Base-by-base conservation (phyloP, 805 yeast genomes). In the Lipomyces kockii region DNA sequence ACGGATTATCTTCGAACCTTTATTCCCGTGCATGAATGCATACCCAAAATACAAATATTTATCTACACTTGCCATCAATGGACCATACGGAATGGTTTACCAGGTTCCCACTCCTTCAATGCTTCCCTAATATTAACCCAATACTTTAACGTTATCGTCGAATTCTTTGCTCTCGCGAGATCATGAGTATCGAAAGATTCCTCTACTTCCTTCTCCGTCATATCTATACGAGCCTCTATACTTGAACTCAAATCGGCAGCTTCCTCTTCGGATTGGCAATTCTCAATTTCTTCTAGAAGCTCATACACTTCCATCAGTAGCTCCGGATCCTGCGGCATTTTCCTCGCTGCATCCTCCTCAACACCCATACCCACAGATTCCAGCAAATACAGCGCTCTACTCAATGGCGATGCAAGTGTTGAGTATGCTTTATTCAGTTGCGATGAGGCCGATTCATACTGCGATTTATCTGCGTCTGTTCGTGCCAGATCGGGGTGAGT, bases 41-140 rank as follows among this genome's bases (percentile, higher is more conserved):
- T n/a, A n/a, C 20, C 17, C 17, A 54, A 20, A 22, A 55, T 17
- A 55, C 32, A 29, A 55, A 25, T 12, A 17, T 32, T 20, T 25
- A 22, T 56, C 17, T 56, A 56, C 27, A 58, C 11, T 58, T 12
- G 8, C 22, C 12, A n/a, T 43, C 66, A 72, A 56, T 72, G 74
- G 2, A 66, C 61, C 66, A 72, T 66, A 17, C 68, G 58, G 49
- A 72, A 63, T 8, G 71, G 72, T 55, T 70, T 69, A n/a, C 74
- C 74, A 1, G 74, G 74, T 53, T 72, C 74, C 74, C 74, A 72
- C 52, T 92, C 77, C 39, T 85, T 87, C 56, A 92, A 83, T 5
- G 91, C 92, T 53, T 84, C 84, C 60, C 86, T 86, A 43, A 94
- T 86, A 75, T 90, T 93, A 60, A 83, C 82, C 97, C 97, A 92